Base-by-base conservation (phyloP, 2,329 filamentous ascomycete species). In the Penicillium sp. region DNA sequence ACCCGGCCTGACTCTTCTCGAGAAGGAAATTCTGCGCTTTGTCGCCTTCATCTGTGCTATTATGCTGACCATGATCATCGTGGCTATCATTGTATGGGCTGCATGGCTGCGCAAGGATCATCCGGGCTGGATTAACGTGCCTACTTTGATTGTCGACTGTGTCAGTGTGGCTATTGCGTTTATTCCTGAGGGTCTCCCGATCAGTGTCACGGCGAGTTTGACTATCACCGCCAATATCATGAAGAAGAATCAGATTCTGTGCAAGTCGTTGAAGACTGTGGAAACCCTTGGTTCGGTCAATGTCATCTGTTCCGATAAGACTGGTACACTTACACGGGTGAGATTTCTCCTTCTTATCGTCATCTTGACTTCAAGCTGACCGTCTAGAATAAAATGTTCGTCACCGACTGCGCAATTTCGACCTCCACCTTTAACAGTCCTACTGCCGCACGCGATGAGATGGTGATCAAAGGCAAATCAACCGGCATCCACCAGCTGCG, bases 221-320 rank as follows among this genome's bases (percentile, higher is more conserved):
- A 91, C 88, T 0, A 91, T 92, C 58, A 87, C 84, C 1, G 88
- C 89, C 20, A 89, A 87, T 61, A 80, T 89, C 63, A 91, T 92
- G 89, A 80, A 80, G 61, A 85, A 87, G 72, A 86, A 91, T 69
- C 87, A 88, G 66, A 85, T 91, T 45, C 79, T 91, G 8, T 91
- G 88, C 83, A 91, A 91, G 73, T 89, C 86, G 0, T 77, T 92
- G 47, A 89, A 89, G 72, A 91, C 88, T 0, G 87, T 90, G 0
- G 88, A 91, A 71, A 91, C 88, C 0, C 79, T 91, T 0, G 88
- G 88, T 0, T 80, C 85, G 0, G 87, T 90, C 1, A 88, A 85
- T 0, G 82, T 89, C 7, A 85, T 91, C 42, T 90, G 88, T 68
- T 89, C 86, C 0, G 88, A 91, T 68, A 91, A 91, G 75, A 91